A percentile compares a stretch with the other conserved stretches of the same genome.
phyloP scores from a whole-genome alignment of 371 early-diverging fungal species.

The Apophysomyces elegans region DNA sequence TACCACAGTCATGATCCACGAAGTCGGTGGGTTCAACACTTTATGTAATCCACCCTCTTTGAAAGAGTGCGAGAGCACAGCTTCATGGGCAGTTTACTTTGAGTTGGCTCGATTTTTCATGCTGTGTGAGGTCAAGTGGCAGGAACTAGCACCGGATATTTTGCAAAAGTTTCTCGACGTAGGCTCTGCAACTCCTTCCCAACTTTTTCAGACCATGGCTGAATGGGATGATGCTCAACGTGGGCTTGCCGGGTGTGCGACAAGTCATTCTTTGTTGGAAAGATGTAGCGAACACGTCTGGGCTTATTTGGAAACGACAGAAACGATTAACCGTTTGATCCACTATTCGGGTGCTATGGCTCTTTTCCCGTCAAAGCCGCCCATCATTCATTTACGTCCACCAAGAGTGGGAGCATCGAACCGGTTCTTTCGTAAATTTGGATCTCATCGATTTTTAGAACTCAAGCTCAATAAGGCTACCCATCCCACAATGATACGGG shows the following conservation, averaged over 20 bases:
- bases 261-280: conserved; percentile 5
- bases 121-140: not conserved
- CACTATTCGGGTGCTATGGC: not conserved
- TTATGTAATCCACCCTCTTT: conserved; percentile 3
- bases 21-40: not conserved
- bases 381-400: conserved; percentile 12
- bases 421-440: conserved; percentile 26
- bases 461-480: conserved; percentile 13
- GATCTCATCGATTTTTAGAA: conserved; percentile 23
- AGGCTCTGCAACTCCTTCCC: not conserved
- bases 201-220: not conserved
- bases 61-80: not conserved
- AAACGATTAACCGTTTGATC: not conserved
- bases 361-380: conserved; percentile 5
- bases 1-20: not conserved
- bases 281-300: conserved; percentile 9
- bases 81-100: conserved; percentile 3
- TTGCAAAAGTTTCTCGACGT: not conserved
- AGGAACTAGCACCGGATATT: not conserved
- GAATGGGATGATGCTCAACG: conserved; percentile 5
- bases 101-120: conserved; percentile 13
- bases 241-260: not conserved
- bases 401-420: conserved; percentile 20
- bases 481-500: not conserved
- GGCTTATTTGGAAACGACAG: not conserved